phyloP scores from a whole-genome alignment of 2,329 filamentous ascomycete species.

The Cladophialophora psammophila region DNA sequence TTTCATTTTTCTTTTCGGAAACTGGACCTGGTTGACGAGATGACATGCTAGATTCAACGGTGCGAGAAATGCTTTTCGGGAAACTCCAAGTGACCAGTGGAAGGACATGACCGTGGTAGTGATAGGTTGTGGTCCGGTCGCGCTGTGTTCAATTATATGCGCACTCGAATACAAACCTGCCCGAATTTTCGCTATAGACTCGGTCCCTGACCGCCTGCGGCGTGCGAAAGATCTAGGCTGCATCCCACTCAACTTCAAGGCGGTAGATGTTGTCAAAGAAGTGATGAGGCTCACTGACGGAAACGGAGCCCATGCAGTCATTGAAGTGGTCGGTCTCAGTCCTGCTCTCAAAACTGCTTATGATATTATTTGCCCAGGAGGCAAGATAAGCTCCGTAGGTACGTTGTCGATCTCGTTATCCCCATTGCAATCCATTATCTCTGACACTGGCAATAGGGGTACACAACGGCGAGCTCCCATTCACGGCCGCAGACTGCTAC shows the following conservation, averaged over 20 bases:
- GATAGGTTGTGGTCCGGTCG: conserved; percentile 86
- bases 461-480: conserved; percentile 67
- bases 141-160: conserved; percentile 75
- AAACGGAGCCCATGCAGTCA: conserved; percentile 83
- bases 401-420: conserved; percentile 57
- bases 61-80: conserved; percentile 21
- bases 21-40: neutral
- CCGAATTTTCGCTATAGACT: conserved; percentile 56
- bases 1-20: neutral
- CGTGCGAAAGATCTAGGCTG: conserved; percentile 46
- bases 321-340: conserved; percentile 77
- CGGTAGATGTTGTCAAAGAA: conserved; percentile 53
- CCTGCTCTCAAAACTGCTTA: conserved; percentile 74
- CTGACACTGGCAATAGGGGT: conserved; percentile 64
- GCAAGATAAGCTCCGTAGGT: conserved; percentile 59
- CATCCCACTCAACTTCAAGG: conserved; percentile 28
- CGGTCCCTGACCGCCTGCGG: conserved; percentile 51
- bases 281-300: conserved; percentile 77
- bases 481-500: conserved; percentile 43
- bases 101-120: conserved; percentile 64
- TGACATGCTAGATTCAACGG: conserved; percentile 12
- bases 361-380: conserved; percentile 74
- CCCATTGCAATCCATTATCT: neutral
- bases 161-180: conserved; percentile 34
- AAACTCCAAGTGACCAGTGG: conserved; percentile 21